Evolutionary conservation across 2,329 filamentous ascomycete species (phyloP).

Genomic region (Mycosphaerella sp.): DNA sequence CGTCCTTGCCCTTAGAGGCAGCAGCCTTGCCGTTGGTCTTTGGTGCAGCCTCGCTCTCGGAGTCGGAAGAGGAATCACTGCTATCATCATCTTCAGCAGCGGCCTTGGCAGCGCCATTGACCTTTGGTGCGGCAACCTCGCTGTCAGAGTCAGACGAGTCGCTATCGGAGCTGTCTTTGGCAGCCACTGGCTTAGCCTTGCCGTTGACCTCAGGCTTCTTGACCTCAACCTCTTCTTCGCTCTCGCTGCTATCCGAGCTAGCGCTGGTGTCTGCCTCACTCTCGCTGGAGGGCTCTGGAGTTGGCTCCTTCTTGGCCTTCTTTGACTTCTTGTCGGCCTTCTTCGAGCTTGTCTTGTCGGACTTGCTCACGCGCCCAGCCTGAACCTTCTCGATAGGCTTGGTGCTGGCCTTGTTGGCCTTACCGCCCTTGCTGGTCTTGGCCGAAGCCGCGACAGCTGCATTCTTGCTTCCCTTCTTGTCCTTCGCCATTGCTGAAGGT

Average conservation of each 20-base stretch:
- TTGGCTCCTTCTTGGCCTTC: constrained; percentile 42
- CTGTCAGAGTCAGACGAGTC: constrained; percentile 26
- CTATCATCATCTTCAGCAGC: constrained; percentile 22
- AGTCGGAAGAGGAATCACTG: constrained; percentile 21
- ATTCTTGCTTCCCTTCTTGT: constrained; percentile 37
- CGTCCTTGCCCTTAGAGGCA: constrained; percentile 16
- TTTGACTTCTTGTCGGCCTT: constrained; percentile 44
- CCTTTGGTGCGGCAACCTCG: constrained; percentile 28
- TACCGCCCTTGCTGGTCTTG: constrained; percentile 21
- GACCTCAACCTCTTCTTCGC: constrained; percentile 28
- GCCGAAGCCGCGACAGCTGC: constrained; percentile 25
- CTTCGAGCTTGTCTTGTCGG: constrained; percentile 52
- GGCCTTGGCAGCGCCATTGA: constrained; percentile 26
- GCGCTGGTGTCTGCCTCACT: constrained; percentile 31
- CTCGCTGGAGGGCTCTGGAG: constrained; percentile 40
- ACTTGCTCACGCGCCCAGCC: constrained; percentile 61
- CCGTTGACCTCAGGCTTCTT: constrained; percentile 25
- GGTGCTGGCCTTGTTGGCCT: constrained; percentile 43
- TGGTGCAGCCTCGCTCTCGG: constrained; percentile 29
- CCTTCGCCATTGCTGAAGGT: constrained; percentile 39
- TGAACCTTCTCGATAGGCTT: constrained; percentile 48
- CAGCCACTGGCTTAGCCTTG: constrained; percentile 23
- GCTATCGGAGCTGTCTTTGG: constrained; percentile 16
- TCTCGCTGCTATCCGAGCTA: constrained; percentile 35
- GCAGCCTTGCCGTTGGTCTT: constrained; percentile 30